A percentile compares a stretch with the other conserved stretches of the same genome.
Conservation (phyloP, 768 basidiomycete genomes). For the Boletales sp. region DNA sequence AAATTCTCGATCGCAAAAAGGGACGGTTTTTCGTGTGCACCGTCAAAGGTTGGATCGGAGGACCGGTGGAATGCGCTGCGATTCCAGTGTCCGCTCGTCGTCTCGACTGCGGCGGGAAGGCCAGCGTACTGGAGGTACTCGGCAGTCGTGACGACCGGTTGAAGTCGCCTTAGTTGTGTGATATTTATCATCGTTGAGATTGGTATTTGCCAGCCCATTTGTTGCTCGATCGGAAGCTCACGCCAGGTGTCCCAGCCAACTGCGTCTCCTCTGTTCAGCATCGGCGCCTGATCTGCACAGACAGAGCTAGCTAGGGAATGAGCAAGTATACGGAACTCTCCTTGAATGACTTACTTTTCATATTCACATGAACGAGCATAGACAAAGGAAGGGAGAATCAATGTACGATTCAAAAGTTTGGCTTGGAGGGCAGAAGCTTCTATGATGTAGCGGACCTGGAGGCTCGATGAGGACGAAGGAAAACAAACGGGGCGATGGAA, state of each 20-base stretch:
- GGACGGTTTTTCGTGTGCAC: constrained; percentile 12
- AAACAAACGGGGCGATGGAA: background rate
- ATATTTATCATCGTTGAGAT: constrained; percentile 39
- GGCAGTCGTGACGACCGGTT: constrained; percentile 33
- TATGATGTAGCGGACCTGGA: constrained; percentile 42
- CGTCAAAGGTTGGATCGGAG: constrained; percentile 14
- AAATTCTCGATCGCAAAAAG: constrained; percentile 37
- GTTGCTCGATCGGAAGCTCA: constrained; percentile 30
- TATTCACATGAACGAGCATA: constrained; percentile 44
- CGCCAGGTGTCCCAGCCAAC: constrained; percentile 38
- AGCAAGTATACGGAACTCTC: background rate
- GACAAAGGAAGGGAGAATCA: constrained; percentile 40
- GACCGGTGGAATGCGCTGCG: constrained; percentile 26
- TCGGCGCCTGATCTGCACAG: constrained; percentile 37
- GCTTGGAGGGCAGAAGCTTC: constrained; percentile 40
- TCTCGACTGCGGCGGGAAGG: constrained; percentile 29
- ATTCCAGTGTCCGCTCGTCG: constrained; percentile 37
- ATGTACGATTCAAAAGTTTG: constrained; percentile 35
- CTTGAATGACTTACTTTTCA: constrained; percentile 26
- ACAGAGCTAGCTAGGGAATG: constrained; percentile 18
- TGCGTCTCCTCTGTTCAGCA: constrained; percentile 41
- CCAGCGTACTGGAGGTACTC: constrained; percentile 40
- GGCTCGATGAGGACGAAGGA: background rate
- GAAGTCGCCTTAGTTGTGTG: constrained; percentile 32
- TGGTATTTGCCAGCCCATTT: constrained; percentile 31